Conservation (phyloP, 106 monocot species). For the Dactylorhiza incarnata region DNA sequence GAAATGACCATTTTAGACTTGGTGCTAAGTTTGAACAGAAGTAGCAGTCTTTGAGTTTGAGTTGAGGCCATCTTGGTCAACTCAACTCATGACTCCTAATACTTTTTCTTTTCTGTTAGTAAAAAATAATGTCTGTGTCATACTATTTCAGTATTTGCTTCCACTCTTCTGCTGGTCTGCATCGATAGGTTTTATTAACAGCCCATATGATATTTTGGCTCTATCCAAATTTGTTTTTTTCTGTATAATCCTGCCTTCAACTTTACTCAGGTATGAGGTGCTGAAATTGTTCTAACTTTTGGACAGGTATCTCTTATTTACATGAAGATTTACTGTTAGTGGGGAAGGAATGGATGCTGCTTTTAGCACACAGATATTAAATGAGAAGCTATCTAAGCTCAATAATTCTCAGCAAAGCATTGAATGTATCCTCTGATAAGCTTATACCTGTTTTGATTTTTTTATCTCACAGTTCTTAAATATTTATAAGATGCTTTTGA, state of each 20-base stretch:
- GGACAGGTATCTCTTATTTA: conserved; percentile 3
- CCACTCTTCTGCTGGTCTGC: background rate
- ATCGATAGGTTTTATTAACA: background rate
- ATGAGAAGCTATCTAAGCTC: conserved; percentile 12
- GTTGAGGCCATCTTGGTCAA: too few species aligned
- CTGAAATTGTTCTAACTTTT: conserved; percentile 2
- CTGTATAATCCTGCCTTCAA: background rate
- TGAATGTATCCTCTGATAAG: conserved; percentile 6
- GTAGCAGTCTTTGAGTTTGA: too few species aligned
- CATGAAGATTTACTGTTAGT: conserved; percentile 4
- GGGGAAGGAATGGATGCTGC: conserved; percentile 4
- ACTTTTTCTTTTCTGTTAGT: background rate
- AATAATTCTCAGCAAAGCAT: conserved; percentile 11
- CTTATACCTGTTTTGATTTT: conserved; percentile 2
- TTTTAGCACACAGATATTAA: conserved; percentile 9
- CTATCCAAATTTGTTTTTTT: background rate
- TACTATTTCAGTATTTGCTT: background rate
- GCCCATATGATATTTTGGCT: background rate
- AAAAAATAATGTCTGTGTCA: background rate
- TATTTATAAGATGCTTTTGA: conserved; percentile 1
- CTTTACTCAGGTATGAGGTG: background rate
- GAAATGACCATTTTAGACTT: too few species aligned
- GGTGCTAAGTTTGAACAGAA: too few species aligned
- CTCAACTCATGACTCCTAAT: background rate
- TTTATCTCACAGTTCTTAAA: background rate